These are phyloP conservation scores for Penicillium desertorum DNA, from an alignment of 495 filamentous ascomycete genomes.

Conservation along the genomic window DNA sequence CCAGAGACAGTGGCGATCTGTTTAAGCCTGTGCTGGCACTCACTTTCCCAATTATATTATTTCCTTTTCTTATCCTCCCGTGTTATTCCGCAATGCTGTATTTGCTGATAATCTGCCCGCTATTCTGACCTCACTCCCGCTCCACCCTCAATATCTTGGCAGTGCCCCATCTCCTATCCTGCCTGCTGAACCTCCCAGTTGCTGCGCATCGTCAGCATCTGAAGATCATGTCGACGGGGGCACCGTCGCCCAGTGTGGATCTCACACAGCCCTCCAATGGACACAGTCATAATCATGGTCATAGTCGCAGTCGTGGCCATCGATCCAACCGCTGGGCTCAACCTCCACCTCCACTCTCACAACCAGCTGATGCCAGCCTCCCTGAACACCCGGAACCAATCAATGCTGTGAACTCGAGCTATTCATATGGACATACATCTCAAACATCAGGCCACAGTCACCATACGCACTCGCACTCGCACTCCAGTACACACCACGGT, in stretches of 20 bases:
- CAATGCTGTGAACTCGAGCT: slow-evolving; percentile 16
- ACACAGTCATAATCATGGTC: slow-evolving; percentile 33
- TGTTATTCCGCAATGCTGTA: slow-evolving; percentile 4
- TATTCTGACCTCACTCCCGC: slow-evolving; percentile 8
- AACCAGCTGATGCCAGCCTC: slow-evolving; percentile 21
- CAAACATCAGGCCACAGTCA: slow-evolving; percentile 8
- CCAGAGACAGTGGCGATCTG: slow-evolving; percentile 1
- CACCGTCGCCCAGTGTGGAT: slow-evolving; percentile 35
- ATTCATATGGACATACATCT: slow-evolving; percentile 26
- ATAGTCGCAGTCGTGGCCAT: slow-evolving; percentile 44
- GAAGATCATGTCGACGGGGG: slow-evolving; percentile 43
- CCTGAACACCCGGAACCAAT: slow-evolving; percentile 21
- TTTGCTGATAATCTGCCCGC: slow-evolving; percentile 2
- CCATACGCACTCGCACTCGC: slow-evolving; percentile 31
- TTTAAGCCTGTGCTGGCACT: not conserved
- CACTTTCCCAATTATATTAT: slow-evolving; percentile 1
- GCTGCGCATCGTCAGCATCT: slow-evolving; percentile 11
- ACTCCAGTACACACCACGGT: slow-evolving; percentile 27
- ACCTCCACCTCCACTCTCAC: slow-evolving; percentile 34
- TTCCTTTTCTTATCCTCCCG: not conserved
- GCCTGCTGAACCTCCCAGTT: slow-evolving; percentile 9
- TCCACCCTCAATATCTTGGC: slow-evolving; percentile 16
- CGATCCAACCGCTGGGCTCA: slow-evolving; percentile 40
- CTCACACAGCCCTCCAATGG: slow-evolving; percentile 29
- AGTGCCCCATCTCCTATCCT: slow-evolving; percentile 8